Evolutionary conservation across 176 grass and related monocot species (phyloP).

Genomic region (Avena atlantica): DNA sequence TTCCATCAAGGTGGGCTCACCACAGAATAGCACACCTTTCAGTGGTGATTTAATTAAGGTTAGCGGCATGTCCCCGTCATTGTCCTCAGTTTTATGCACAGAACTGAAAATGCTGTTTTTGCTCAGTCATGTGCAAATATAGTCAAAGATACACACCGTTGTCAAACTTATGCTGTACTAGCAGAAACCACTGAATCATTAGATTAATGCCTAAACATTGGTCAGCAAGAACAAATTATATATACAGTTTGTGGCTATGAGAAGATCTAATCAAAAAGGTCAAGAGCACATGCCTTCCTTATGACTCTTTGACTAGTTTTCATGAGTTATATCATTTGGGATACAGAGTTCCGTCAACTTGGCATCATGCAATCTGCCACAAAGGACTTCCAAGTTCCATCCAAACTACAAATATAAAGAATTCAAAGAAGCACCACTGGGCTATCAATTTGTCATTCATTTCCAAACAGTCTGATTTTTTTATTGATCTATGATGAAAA

Average conservation of each 20-base stretch:
- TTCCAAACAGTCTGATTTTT: slow-evolving; percentile 2
- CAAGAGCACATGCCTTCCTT: background rate
- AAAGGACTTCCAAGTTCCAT: background rate
- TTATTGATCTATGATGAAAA: slow-evolving; percentile 18
- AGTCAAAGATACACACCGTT: background rate
- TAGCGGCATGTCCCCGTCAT: too few species aligned
- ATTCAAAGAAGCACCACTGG: slow-evolving; percentile 4
- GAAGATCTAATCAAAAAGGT: background rate
- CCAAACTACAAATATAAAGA: background rate
- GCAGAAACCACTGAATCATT: background rate
- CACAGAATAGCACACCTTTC: too few species aligned
- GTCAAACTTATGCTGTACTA: background rate
- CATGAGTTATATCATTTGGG: background rate
- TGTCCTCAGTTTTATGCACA: too few species aligned
- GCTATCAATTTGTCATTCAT: slow-evolving; percentile 43
- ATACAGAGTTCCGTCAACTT: background rate
- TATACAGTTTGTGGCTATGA: background rate
- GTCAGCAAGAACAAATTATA: background rate
- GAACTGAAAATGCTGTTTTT: background rate
- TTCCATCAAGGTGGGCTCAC: background rate
- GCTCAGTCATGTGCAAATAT: background rate
- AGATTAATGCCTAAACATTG: background rate
- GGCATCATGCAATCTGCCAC: background rate
- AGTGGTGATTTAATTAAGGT: too few species aligned
- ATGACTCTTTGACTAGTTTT: background rate